Conservation (phyloP, 129 eudicot species). For the Arctium lappa region DNA sequence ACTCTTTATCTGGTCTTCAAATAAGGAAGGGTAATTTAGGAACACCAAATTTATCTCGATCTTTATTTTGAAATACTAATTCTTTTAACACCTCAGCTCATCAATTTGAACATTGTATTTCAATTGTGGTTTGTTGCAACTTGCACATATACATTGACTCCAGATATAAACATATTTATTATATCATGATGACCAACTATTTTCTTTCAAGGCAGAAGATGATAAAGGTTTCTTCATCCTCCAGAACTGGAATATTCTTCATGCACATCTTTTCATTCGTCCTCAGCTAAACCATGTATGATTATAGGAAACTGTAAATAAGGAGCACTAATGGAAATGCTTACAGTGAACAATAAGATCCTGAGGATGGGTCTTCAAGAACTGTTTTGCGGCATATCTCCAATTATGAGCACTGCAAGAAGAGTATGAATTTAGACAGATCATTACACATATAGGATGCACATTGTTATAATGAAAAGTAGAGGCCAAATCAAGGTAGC, state of each 20-base stretch:
- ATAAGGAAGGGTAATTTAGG: background rate
- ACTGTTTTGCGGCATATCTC: slow-evolving; percentile 84
- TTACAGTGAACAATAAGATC: slow-evolving; percentile 84
- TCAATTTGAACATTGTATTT: background rate
- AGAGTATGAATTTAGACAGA: background rate
- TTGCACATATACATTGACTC: background rate
- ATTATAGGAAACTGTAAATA: background rate
- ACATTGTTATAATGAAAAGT: background rate
- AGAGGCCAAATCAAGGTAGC: background rate
- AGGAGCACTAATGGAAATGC: slow-evolving; percentile 13
- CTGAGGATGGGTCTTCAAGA: slow-evolving; percentile 66
- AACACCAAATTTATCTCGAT: too few species aligned
- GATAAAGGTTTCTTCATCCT: background rate
- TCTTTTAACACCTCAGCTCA: background rate
- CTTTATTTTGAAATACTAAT: background rate
- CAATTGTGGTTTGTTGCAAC: background rate
- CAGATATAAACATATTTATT: background rate
- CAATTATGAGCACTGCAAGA: slow-evolving; percentile 73
- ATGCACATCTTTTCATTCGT: background rate
- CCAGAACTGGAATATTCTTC: background rate
- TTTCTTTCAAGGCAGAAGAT: background rate
- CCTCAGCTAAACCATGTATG: background rate
- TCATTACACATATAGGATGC: background rate
- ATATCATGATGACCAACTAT: background rate
- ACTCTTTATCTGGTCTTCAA: background rate